phyloP scores from a whole-genome alignment of 2,329 filamentous ascomycete genomes.

The Penicillium sp. region DNA sequence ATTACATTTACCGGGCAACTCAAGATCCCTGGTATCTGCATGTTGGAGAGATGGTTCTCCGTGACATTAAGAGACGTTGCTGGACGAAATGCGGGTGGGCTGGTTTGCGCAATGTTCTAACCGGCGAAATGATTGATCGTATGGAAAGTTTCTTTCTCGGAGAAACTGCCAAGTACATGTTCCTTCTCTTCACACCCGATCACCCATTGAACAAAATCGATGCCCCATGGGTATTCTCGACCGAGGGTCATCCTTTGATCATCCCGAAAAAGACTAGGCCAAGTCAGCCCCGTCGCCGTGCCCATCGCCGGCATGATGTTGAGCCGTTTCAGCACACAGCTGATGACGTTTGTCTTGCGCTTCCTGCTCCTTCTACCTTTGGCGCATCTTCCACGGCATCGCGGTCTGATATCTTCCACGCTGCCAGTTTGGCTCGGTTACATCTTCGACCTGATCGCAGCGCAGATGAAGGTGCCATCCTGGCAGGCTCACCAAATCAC shows the following conservation, averaged over 20 bases:
- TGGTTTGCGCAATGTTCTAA: slow-evolving; percentile 77
- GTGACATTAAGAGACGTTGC: slow-evolving; percentile 84
- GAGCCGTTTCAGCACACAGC: slow-evolving; percentile 7
- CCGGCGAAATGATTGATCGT: slow-evolving; percentile 82
- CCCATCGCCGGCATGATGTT: slow-evolving; percentile 12
- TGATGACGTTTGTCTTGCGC: slow-evolving; percentile 65
- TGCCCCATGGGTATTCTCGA: slow-evolving; percentile 87
- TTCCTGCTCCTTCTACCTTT: slow-evolving; percentile 61
- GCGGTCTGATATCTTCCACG: slow-evolving; percentile 81
- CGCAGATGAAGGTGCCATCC: slow-evolving; percentile 59
- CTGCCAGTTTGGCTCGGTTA: slow-evolving; percentile 78
- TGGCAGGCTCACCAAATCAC: slow-evolving; percentile 55
- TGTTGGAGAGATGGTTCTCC: slow-evolving; percentile 91
- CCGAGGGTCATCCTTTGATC: slow-evolving; percentile 89
- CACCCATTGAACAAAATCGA: slow-evolving; percentile 89
- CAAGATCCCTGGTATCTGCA: slow-evolving; percentile 95
- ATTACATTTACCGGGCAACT: slow-evolving; percentile 91
- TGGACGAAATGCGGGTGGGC: slow-evolving; percentile 93
- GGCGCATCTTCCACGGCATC: slow-evolving; percentile 78
- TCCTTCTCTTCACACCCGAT: slow-evolving; percentile 79
- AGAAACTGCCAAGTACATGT: slow-evolving; percentile 94
- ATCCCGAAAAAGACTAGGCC: slow-evolving; percentile 60
- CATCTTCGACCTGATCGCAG: slow-evolving; percentile 66
- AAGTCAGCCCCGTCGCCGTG: slow-evolving; percentile 3
- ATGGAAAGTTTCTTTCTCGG: slow-evolving; percentile 99